Base-by-base conservation (phyloP, 768 basidiomycete genomes). In the Boletus bicolor region DNA sequence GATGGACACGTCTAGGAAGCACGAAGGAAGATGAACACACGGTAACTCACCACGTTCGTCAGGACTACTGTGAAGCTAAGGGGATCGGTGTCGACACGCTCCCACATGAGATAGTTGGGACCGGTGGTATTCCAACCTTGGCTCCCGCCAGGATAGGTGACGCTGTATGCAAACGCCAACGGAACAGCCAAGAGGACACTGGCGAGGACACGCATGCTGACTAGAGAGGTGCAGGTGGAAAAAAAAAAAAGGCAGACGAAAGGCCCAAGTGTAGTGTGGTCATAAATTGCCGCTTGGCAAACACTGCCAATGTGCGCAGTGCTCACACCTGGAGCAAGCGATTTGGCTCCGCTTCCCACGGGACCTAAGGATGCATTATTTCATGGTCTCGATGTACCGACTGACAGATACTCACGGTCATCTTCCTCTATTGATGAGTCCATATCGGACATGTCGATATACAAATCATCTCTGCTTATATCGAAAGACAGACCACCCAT, bases 41-140 rank as follows among this genome's bases (percentile, higher is more conserved):
- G 44, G 24, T 15, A 24, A 10, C 78, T 43, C 51, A 85, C 89
- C 66, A 77, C 69, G 73, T 89, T 89, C 58, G 76, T 78, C 45
- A 95, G 77, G 48, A 91, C 73, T 46, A 80, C 77, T 14, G 87
- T 81, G 70, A 93, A 92, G 72, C 81, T 90, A 49, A 54, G 26
- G 0, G 79, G 72, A 66, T 95, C 93, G 9, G 87, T 89, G 51
- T 59, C 56, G 56, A 91, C 91, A 6, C 79, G 78, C 1, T 69
- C 47, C 91, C 91, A 95, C 7, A 73, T 55, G 53, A 91, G 72
- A 15, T 73, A 76, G 61, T 70, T 85, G 50, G 77, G 63, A 39
- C 81, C 85, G 28, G 69, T 67, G 66, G 76, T 79, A 32, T 77
- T 79, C 91, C 90, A 92, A 46, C 78, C 80, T 24, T 75, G 57